Evolutionary conservation across 768 basidiomycete species (phyloP), one percentile per base, ranked within the genome.

Genomic region (Pisolithus orientalis): DNA sequence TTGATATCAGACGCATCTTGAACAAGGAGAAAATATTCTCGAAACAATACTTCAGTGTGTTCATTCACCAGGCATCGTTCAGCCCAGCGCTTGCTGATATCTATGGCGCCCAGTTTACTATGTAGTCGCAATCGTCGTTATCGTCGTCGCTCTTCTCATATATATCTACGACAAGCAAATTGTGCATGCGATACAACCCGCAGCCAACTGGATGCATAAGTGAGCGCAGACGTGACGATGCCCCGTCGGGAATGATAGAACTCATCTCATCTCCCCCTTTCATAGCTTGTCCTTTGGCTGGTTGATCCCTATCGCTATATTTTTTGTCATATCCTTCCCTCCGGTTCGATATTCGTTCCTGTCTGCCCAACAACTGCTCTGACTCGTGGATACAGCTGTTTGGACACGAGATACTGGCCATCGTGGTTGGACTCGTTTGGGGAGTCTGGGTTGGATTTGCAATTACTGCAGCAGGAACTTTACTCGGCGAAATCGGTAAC

Each of bases 381-480:
- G 43, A 67, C 29, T 42, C 34, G 34, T 51, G 4, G 56, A 3
- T 59, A n/a, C 45, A 89, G 79, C 79, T 95, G 16, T 94, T 94
- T 61, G 94, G 94, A 5, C 93, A 95, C 56, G 94, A 95, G 75
- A 88, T 95, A 51, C 75, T 95, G 39, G 89, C 90, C 24, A 79
- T 94, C 34, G 74, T 95, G 6, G 92, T 90, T 60, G 94, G 94
- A 16, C 67, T 95, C 32, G 89, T 95, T 2, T 96, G 91, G 90
- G 92, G 90, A 2, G 72, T 94, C 2, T 85, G 94, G 77, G 62
- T 77, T 24, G 94, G 93, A 3, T 95, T 95, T 59, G 94, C 70
- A 0, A 94, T 96, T 61, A 89, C 90, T 16, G 80, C 80, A 3
- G 87, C 83, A 6, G 89, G 90, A 0, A 93, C 91, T 0, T 83